Percentiles rank a stretch among this genome's conserved stretches.
Evolutionary conservation across 805 yeast species (phyloP).

Genomic region (Cyberlindnera americana): DNA sequence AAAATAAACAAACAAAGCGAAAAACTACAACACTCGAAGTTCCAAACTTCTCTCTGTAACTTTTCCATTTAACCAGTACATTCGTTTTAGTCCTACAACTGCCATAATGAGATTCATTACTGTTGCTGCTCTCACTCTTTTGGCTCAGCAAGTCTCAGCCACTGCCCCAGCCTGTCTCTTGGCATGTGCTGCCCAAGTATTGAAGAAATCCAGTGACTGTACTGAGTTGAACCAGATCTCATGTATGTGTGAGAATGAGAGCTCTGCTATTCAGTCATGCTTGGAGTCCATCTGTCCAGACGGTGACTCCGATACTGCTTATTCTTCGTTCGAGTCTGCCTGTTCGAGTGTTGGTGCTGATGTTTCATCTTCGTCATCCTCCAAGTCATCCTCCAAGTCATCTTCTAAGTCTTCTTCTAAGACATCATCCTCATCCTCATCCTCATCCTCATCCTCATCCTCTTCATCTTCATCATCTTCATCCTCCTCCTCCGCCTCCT

Average conservation of each 20-base stretch:
- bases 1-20: neutral
- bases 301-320: slow-evolving; percentile 56
- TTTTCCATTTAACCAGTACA: neutral
- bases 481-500: neutral
- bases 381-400: slow-evolving; percentile 4
- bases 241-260: slow-evolving; percentile 65
- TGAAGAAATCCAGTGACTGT: slow-evolving; percentile 50
- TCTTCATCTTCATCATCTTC: slow-evolving; percentile 1
- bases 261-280: slow-evolving; percentile 54
- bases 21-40: too few relatives aligned
- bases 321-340: slow-evolving; percentile 48
- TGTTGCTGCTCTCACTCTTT: slow-evolving; percentile 19
- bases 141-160: slow-evolving; percentile 36
- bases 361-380: neutral
- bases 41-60: neutral
- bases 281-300: slow-evolving; percentile 66
- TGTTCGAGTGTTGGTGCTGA: slow-evolving; percentile 47
- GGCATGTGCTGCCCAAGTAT: slow-evolving; percentile 79
- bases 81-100: neutral
- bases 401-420: too few relatives aligned
- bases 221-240: slow-evolving; percentile 54
- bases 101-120: slow-evolving; percentile 10
- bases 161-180: slow-evolving; percentile 90
- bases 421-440: slow-evolving; percentile 19
- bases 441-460: neutral